Base-by-base conservation (phyloP, 1,284 basidiomycete species). In the Heterobasidion parviporum region DNA sequence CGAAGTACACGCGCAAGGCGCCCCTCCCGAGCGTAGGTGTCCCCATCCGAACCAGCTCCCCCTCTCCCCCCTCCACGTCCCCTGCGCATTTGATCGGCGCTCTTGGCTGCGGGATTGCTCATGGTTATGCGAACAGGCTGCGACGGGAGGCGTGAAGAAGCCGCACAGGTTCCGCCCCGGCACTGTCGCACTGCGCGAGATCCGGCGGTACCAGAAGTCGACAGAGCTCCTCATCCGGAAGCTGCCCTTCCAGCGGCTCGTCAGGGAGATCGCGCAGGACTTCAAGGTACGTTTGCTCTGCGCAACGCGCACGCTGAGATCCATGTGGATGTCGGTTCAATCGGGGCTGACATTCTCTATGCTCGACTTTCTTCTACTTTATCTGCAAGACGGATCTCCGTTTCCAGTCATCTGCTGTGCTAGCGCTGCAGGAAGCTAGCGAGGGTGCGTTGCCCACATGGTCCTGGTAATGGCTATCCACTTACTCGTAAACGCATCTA, bases 321-420 rank as follows among this genome's bases (percentile, higher is more conserved):
- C 26, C 26, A 0, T 6, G 6, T 26, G 26, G 3, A 26, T 5
- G 26, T 26, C 26, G 26, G 26, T 26, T 3, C 26, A 26, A 5
- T 26, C 26, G 26, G 5, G 26, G 26, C 26, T 26, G 26, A 12
- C 38, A 41, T n/a, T 41, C 3, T 6, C n/a, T 41, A 4, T 41
- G 2, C 10, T n/a, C 38, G 2, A 10, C n/a, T 3, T 32, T 48
- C 2, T 12, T 18, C 2, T 16, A 10, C 26, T 48, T 48, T 32
- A 15, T 48, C 32, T 33, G 12, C 8, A 44, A 64, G 63, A 64
- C 65, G 14, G 80, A 82, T 68, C 72, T 83, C 59, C 78, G 81
- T 63, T 83, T 83, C 80, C 80, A 83, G 72, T 81, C 79, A 41
- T 81, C 78, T 48, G 81, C 81, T 64, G 76, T 83, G 64, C 71